Base-by-base conservation (phyloP, 2,329 filamentous ascomycete genomes). In the Helicocarpus griseus region DNA sequence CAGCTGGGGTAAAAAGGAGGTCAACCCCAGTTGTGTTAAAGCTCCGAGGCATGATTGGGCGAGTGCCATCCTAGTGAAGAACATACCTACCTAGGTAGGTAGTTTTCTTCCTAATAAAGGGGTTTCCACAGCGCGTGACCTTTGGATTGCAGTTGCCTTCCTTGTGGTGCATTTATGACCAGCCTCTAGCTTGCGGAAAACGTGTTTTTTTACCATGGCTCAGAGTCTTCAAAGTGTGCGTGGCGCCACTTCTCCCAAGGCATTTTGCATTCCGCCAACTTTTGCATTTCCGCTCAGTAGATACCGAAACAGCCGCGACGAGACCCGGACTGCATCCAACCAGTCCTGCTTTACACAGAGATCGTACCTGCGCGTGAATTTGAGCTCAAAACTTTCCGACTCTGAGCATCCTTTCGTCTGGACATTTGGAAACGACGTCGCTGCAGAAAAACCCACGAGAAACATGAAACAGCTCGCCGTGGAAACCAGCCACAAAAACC, bases 291-390 rank as follows among this genome's bases (percentile, higher is more conserved):
- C 53, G 38, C 55, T 55, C 4, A 52, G 24, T 7, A 55, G 40
- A 36, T 56, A 55, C 5, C 53, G 36, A 41, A 58, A 53, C 24
- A 58, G 39, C 26, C 55, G 48, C 14, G 53, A 9, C 41, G 57
- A 50, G 14, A 26, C 54, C 31, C 55, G 45, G 17, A 39, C 52
- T 14, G 49, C 56, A 39, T 54, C 54, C 3, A 57, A 24, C 46
- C 51, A 58, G 31, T 55, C 53, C 9, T 53, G n/a, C 53, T 53
- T 56, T 35, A 44, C 28, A 28, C 24, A 49, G 4, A 54, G 38
- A 46, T 57, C 35, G 38, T 56, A 56, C 60, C 54, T 47, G 13
- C 49, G 36, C 2, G 54, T 52, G 45, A 48, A 48, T 48, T 48
- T 48, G 4, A 48, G 31, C 31, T 48, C 45, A 36, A 17, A 48